A percentile compares a stretch with the other conserved stretches of the same genome.
Evolutionary conservation across 768 basidiomycete species (phyloP).

Genomic region (Rhizopogon rudus): DNA sequence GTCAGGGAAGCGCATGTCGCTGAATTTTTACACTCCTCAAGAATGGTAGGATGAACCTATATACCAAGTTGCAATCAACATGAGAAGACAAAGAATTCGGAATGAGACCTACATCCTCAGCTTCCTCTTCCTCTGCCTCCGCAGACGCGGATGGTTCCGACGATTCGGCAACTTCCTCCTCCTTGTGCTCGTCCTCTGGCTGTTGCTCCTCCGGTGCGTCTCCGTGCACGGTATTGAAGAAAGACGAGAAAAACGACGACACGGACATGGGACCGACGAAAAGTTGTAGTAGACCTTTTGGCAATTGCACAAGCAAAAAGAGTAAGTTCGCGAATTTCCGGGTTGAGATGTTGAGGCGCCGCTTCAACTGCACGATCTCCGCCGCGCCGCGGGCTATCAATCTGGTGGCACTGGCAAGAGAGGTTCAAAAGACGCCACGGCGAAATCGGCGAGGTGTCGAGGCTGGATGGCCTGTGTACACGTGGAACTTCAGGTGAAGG

Average conservation of each 20-base stretch:
- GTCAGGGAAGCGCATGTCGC: constrained; percentile 62
- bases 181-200: constrained; percentile 16
- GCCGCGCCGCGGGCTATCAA: too few relatives aligned
- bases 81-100: background rate
- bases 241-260: constrained; percentile 41
- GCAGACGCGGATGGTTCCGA: constrained; percentile 27
- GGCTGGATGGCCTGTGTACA: too few relatives aligned
- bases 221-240: constrained; percentile 35
- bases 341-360: constrained; percentile 13
- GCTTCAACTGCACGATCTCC: constrained; percentile 7
- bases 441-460: too few relatives aligned
- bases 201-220: constrained; percentile 30
- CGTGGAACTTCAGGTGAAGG: too few relatives aligned
- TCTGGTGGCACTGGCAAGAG: too few relatives aligned
- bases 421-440: too few relatives aligned
- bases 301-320: constrained; percentile 6
- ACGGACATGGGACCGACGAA: constrained; percentile 30
- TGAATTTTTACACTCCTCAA: constrained; percentile 70
- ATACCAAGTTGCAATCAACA: background rate
- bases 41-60: constrained; percentile 64
- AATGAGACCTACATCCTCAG: constrained; percentile 38
- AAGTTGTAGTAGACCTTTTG: constrained; percentile 3
- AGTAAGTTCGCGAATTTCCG: constrained; percentile 22
- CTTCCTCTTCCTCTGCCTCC: constrained; percentile 32
- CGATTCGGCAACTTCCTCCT: constrained; percentile 13